Evolutionary conservation across 2,329 filamentous ascomycete genomes (phyloP), one percentile per base, ranked within the genome.

Genomic region (Aspergillus spinulosporus): DNA sequence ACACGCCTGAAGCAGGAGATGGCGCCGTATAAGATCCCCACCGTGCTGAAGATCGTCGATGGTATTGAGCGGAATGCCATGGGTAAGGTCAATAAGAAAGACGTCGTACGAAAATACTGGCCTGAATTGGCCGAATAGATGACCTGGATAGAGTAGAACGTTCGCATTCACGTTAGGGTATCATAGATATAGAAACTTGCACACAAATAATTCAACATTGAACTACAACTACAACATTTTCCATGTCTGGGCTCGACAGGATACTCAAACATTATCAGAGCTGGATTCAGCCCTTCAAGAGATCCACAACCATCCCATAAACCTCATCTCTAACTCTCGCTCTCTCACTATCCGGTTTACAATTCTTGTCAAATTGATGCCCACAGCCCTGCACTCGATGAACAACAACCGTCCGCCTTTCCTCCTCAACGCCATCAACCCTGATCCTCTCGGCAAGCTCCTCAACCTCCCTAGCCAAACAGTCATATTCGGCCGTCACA

Each of bases 1-100:
- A 53, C 66, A 4, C 57, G 68, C 11, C 77, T 72, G 29, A 72
- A 71, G 57, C 63, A 61, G n/a, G 68, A 72, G 51, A 68, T 97
- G 62, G 94, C 88, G 2, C 85, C 83, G 60, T 97, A 97, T 75
- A 97, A 99, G 81, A 92, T 97, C 56, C 94, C 94, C 0, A 91
- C 94, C 70, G 86, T 96, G 58, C 78, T 97, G 73, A 88, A 85
- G 71, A 77, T 95, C 5, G 90, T 97, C 14, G 86, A 90, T 47
- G 75, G 84, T 39, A 71, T 72, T 40, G 69, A 71, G 46, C 68
- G 69, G 29, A 72, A 72, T 56, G 93, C 92, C 32, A 99, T 99
- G 94, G 94, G 94, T 44, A 99, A 99, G 79, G 73, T 76, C 26
- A 76, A 76, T 59, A 76, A 76, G 64, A 76, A 74, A 60, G 64